Evolutionary conservation across 805 yeast species (phyloP).

Genomic region (Candida tibetensis): DNA sequence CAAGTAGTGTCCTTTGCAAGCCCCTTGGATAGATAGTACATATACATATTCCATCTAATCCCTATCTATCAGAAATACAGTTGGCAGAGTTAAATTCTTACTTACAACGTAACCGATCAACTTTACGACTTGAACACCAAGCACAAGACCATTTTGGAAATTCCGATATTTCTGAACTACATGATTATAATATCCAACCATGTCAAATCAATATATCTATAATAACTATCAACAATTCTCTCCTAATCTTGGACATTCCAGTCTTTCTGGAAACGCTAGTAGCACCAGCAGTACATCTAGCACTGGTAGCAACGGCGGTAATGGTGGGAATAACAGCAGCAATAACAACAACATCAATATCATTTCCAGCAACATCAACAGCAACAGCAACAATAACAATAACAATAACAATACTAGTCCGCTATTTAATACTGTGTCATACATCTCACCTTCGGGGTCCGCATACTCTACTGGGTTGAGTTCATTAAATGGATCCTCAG

Average conservation of each 20-base stretch:
- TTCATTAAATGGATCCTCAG: slow-evolving; percentile 11
- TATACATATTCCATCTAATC: not conserved
- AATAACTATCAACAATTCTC: slow-evolving; percentile 33
- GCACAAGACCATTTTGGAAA: too few relatives aligned
- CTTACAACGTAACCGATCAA: too few relatives aligned
- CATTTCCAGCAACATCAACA: slow-evolving; percentile 5
- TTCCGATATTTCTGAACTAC: slow-evolving; percentile 1
- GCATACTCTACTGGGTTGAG: slow-evolving; percentile 12
- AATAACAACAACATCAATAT: slow-evolving; percentile 9
- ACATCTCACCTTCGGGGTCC: slow-evolving; percentile 21
- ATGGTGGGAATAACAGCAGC: slow-evolving; percentile 6
- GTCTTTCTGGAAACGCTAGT: slow-evolving; percentile 1
- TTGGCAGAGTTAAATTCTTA: slow-evolving; percentile 1
- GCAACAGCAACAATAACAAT: slow-evolving; percentile 5
- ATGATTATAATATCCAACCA: slow-evolving; percentile 11
- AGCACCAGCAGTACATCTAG: not conserved
- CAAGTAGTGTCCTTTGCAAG: not conserved
- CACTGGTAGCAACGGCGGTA: slow-evolving; percentile 6
- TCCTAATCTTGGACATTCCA: slow-evolving; percentile 24
- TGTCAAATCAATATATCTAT: slow-evolving; percentile 38
- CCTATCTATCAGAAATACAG: not conserved
- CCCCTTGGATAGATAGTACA: not conserved
- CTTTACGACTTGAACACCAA: too few relatives aligned
- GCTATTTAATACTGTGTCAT: slow-evolving; percentile 26
- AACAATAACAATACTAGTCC: slow-evolving; percentile 25